Evolutionary conservation across 2,329 filamentous ascomycete genomes (phyloP), one percentile per base, ranked within the genome.

Genomic region (Biscogniauxia sp.): DNA sequence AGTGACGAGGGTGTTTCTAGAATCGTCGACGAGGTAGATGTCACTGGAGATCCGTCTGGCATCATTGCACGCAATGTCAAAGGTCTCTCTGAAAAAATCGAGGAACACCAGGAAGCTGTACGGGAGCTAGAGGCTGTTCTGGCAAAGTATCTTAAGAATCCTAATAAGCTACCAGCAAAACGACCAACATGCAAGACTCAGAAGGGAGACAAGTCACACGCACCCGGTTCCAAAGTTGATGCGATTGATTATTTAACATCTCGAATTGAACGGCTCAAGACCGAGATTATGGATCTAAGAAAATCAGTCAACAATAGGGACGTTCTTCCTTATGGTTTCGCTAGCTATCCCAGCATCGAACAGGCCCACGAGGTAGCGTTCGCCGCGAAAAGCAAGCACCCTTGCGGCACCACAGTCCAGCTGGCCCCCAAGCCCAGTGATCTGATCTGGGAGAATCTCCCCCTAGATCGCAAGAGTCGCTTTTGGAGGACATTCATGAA

Each of bases 291-390:
- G 70, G 86, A 93, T 62, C 88, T 93, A 3, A 86, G 94, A 9
- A 83, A 87, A 49, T 87, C 87, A 0, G 88, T 97, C 7, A 93
- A 97, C 75, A 91, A 88, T 72, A 87, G 92, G 55, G 91, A 93
- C 72, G 88, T 93, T n/a, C 89, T 96, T 83, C 84, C 92, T 0
- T 98, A 93, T 71, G 94, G 94, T 0, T 98, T 98, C 73, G 92
- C 93, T 5, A 96, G 92, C 69, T 97, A 94, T 77, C 86, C 92
- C 49, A 88, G 87, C 50, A 95, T 97, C 57, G 83, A 87, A 61
- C 90, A 96, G 68, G 92, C 94, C 0, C 94, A 98, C 72, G 85
- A 85, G 19, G 92, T 95, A 61, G 94, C 93, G 8, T 96, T 89
- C 75, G 84, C 87, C 6, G 88, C 88, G 17, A 89, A 88, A 61